Base-by-base conservation (phyloP, 345 rosid species). In the Geranium rotundifolium region DNA sequence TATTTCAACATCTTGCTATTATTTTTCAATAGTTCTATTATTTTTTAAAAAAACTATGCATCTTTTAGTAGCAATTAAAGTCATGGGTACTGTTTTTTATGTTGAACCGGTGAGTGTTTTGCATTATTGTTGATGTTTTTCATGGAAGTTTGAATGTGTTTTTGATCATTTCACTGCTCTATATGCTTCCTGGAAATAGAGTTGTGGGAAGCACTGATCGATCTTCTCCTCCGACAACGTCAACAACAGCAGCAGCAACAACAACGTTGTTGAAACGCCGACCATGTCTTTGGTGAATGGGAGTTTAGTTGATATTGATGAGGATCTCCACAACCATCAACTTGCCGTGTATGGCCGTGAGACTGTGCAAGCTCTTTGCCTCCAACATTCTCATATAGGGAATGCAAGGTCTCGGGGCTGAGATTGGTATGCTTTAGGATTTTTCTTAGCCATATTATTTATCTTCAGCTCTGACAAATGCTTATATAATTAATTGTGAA, bases 271-370 rank as follows among this genome's bases (percentile, higher is more conserved):
- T 10, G 66, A 69, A 58, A 69, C 64, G 23, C 77, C 68, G 67
- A 74, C 75, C 77, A 90, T 90, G 95, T 86, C 88, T 71, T 78
- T 80, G 37, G 96, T 95, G 54, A 78, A 88, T 46, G 75, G 80
- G 29, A 85, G 80, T 50, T 87, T 75, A 58, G 65, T 73, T n/a
- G 96, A 86, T 59, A 95, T 95, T 68, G 97, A 95, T 70, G 99
- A 90, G 72, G 99, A 95, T 82, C 88, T 95, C 52, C 97, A 95
- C 77, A 95, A 97, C 73, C 74, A 97, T 30, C 99, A 95, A 88
- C 99, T 95, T 17, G 99, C 99, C 0, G 99, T 93, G 34, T 93
- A 93, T 37, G 99, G 99, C 39, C 95, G 99, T 1, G 99, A 95
- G 80, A 90, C 99, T 1, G 97, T 82, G 88, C 27, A 84, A 93